phyloP scores from a whole-genome alignment of 2,329 filamentous ascomycete species.

The Hortaea sp. region DNA sequence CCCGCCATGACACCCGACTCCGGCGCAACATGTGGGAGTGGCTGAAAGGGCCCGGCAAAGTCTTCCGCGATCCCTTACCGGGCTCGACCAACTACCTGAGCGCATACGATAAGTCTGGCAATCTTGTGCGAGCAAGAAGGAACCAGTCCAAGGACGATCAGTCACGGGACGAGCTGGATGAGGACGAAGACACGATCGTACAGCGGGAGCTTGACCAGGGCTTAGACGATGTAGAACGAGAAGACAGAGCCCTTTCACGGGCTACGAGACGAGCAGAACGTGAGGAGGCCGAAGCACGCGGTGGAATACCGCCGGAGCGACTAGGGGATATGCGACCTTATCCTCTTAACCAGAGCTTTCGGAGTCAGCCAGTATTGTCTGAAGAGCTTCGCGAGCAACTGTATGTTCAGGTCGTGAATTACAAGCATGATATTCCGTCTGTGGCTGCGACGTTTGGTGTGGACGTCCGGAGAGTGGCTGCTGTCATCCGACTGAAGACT shows the following conservation, averaged over 20 bases:
- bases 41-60: constrained; percentile 45
- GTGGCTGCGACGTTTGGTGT: constrained; percentile 70
- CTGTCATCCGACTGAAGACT: constrained; percentile 75
- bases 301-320: constrained; percentile 18
- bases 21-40: constrained; percentile 49
- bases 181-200: constrained; percentile 17
- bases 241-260: constrained; percentile 2
- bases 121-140: constrained; percentile 30
- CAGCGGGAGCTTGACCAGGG: constrained; percentile 6
- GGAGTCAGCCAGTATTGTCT: constrained; percentile 61
- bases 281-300: constrained; percentile 11
- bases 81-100: constrained; percentile 46
- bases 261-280: constrained; percentile 7
- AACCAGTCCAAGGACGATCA: constrained; percentile 9
- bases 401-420: constrained; percentile 55
- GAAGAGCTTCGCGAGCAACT: constrained; percentile 65
- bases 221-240: constrained; percentile 5
- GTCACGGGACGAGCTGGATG: constrained; percentile 7
- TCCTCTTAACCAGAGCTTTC: constrained; percentile 61
- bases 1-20: constrained; percentile 32
- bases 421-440: constrained; percentile 59
- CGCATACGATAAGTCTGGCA: constrained; percentile 43
- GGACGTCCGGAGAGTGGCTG: constrained; percentile 74
- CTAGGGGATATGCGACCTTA: constrained; percentile 48
- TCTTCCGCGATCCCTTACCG: constrained; percentile 38